Evolutionary conservation across 768 basidiomycete genomes (phyloP).

Genomic region (Amyloporia xantha): DNA sequence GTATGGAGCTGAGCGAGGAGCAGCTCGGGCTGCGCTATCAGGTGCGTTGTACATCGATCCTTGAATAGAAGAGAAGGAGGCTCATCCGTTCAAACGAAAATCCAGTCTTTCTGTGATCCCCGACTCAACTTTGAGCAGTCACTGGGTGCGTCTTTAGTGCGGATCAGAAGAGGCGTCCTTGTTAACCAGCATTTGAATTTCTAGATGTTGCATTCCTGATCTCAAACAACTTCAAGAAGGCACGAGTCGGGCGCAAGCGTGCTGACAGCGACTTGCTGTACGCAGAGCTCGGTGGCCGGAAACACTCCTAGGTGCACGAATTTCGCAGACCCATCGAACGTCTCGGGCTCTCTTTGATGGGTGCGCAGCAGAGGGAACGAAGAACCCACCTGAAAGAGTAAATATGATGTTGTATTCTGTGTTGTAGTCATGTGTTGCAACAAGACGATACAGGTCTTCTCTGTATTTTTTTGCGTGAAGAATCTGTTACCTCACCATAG

Average conservation of each 20-base stretch:
- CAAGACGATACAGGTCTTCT: no score
- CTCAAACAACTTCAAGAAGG: conserved; percentile 73
- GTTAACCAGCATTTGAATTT: no score
- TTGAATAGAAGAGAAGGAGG: neutral
- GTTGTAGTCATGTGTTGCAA: no score
- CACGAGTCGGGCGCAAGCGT: conserved; percentile 30
- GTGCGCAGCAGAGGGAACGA: no score
- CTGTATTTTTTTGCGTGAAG: no score
- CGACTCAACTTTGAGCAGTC: conserved; percentile 91
- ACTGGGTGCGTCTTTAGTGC: conserved; percentile 70
- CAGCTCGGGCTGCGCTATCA: conserved; percentile 89
- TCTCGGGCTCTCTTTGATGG: no score
- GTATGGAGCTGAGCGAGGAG: conserved; percentile 89
- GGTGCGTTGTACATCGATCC: conserved; percentile 32
- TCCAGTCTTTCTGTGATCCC: conserved; percentile 88
- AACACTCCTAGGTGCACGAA: no score
- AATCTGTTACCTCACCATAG: no score
- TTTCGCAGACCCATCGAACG: no score
- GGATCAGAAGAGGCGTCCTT: no score
- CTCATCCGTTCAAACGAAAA: neutral
- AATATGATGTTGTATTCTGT: no score
- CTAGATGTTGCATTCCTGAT: conserved; percentile 82
- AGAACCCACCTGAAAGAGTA: no score
- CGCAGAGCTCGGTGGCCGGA: conserved; percentile 24
- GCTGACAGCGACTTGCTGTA: conserved; percentile 23